These are phyloP conservation scores for Brassica cretica DNA, from an alignment of 345 rosid genomes.

Conservation along the genomic window DNA sequence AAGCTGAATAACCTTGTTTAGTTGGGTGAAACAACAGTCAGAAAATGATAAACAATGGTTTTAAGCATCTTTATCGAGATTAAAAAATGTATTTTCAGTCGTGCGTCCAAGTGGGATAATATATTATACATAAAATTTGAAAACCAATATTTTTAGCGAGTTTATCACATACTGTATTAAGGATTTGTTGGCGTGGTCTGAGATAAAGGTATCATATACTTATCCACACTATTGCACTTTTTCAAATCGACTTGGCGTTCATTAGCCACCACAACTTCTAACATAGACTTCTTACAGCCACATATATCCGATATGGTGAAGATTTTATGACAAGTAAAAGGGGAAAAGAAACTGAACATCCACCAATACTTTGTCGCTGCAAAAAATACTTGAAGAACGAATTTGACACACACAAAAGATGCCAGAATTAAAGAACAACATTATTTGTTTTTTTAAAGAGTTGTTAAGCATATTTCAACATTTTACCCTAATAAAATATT, in stretches of 20 bases:
- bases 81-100: constrained; percentile 15
- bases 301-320: constrained; percentile 12
- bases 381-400: background rate
- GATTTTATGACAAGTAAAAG: constrained; percentile 4
- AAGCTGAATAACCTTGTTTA: background rate
- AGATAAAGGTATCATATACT: constrained; percentile 25
- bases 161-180: background rate
- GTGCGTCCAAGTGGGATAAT: constrained; percentile 27
- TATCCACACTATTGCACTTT: constrained; percentile 38
- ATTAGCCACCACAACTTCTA: constrained; percentile 31
- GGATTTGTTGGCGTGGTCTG: background rate
- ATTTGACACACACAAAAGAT: background rate
- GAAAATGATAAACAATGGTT: constrained; percentile 2
- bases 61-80: constrained; percentile 13
- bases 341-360: background rate
- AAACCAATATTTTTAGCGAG: background rate
- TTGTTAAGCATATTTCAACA: background rate
- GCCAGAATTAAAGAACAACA: background rate
- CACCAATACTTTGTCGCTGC: constrained; percentile 9
- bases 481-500: background rate
- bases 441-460: background rate
- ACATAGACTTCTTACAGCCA: constrained; percentile 28
- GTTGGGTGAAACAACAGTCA: background rate
- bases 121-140: background rate
- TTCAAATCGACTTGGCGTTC: constrained; percentile 31